Evolutionary conservation across 208 protist genomes (phyloP).

Genomic region (Wallacemonas collosoma): DNA sequence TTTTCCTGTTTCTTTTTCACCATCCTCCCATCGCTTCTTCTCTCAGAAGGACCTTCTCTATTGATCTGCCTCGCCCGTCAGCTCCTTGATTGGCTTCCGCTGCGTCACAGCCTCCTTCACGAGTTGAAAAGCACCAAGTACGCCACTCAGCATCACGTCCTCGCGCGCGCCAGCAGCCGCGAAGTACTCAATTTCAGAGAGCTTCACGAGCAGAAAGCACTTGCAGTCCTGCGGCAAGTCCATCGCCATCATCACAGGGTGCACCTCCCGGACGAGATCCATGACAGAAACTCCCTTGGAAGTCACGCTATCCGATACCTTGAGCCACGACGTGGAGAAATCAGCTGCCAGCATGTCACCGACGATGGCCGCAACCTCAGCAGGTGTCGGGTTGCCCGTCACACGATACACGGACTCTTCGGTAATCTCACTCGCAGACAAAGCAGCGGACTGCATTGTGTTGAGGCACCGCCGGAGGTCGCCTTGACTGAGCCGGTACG

Average conservation of each 20-base stretch:
- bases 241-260: conserved; percentile 84
- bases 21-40: too few relatives aligned
- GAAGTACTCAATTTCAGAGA: conserved; percentile 85
- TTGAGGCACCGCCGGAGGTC: conserved; percentile 98
- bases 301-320: conserved; percentile 43
- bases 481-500: conserved; percentile 93
- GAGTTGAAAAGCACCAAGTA: conserved; percentile 84
- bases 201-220: conserved; percentile 78
- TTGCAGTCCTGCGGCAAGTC: conserved; percentile 84
- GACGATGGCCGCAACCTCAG: conserved; percentile 72
- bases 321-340: conserved; percentile 62
- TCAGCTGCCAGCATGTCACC: conserved; percentile 71
- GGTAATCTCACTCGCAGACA: conserved; percentile 69
- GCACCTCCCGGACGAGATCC: conserved; percentile 77
- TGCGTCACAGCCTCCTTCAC: conserved; percentile 85
- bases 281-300: conserved; percentile 72
- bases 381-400: conserved; percentile 85
- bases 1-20: too few relatives aligned
- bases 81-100: conserved; percentile 58
- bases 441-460: conserved; percentile 94
- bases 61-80: conserved; percentile 21
- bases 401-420: conserved; percentile 81
- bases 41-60: not conserved
- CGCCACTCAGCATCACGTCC: conserved; percentile 50
- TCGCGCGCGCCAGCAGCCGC: conserved; percentile 69